phyloP scores from a whole-genome alignment of 805 yeast species.

The Metschnikowia matae region DNA sequence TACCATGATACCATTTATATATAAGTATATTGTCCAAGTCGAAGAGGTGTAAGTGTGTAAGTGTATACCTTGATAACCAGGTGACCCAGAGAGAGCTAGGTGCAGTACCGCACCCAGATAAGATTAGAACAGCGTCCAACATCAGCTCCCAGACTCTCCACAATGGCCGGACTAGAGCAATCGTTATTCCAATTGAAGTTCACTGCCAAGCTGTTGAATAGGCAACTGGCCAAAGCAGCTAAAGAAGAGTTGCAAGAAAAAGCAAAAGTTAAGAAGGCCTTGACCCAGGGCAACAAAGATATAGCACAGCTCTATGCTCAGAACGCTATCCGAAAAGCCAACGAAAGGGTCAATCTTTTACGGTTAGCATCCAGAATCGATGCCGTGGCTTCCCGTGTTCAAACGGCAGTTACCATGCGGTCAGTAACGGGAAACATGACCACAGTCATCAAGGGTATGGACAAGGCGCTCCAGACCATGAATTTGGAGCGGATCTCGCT shows the following conservation, averaged over 20 bases:
- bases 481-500: slow-evolving; percentile 86
- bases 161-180: slow-evolving; percentile 29
- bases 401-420: slow-evolving; percentile 97
- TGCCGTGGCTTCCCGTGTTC: slow-evolving; percentile 93
- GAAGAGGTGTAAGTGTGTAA: neutral
- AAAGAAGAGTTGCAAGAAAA: slow-evolving; percentile 87
- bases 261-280: slow-evolving; percentile 83
- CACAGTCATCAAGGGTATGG: slow-evolving; percentile 92
- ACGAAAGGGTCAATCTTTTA: slow-evolving; percentile 77
- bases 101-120: slow-evolving; percentile 5
- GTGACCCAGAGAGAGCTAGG: neutral
- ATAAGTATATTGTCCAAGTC: too few species aligned
- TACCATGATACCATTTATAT: too few species aligned
- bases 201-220: slow-evolving; percentile 87
- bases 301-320: slow-evolving; percentile 93
- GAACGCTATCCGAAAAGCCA: slow-evolving; percentile 88
- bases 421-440: slow-evolving; percentile 93
- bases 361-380: slow-evolving; percentile 86
- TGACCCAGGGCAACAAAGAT: slow-evolving; percentile 81
- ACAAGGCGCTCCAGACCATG: slow-evolving; percentile 92
- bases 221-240: slow-evolving; percentile 87
- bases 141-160: neutral
- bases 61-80: too few species aligned
- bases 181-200: slow-evolving; percentile 43
- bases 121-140: neutral